Evolutionary conservation across 139 green algal species (phyloP), one percentile per base, ranked within the genome.

Genomic region (Tetraselmis chui): DNA sequence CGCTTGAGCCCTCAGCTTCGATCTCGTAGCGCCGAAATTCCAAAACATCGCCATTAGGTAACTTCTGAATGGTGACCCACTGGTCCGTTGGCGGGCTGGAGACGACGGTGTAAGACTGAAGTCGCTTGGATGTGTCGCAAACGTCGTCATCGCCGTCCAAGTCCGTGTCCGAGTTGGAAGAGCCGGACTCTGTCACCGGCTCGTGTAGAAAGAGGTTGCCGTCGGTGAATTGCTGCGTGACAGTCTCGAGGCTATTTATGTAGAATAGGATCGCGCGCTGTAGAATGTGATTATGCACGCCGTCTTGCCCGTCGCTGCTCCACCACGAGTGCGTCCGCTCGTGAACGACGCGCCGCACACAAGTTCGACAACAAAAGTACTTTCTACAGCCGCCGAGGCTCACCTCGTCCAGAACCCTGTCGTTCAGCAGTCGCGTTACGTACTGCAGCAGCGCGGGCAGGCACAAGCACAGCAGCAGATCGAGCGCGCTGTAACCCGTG

Each of bases 381-480:
- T n/a, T 32, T 28, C 0, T 30, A 75, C 25, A 2, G 29, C 76
- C 45, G 27, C 28, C 31, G 1, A 2, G 1, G 77, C 1, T 85
- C 24, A 67, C 11, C 11, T 67, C 45, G 11, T 25, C 45, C 11
- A 67, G 18, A 5, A 67, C 11, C 45, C 45, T 5, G 45, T 67
- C 45, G 18, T 67, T 67, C 11, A 67, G 45, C 18, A 67, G 45
- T 18, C 45, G 22, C 1, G 77, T 67, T 1, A 77, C 0, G 0
- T 77, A 59, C 29, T 82, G 78, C 28, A 89, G 27, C 27, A 87
- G 27, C 1, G 85, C 23, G 5, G 86, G 86, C 28, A 89, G 24
- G 2, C 87, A 59, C 79, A 89, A 84, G 29, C 83, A 76, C 0
- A 89, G 80, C 24, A 83, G 26, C 22, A 86, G 77, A 32, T 89